phyloP scores from a whole-genome alignment of 192 early-diverging fungal genomes.

The Geranomyces michiganensis region DNA sequence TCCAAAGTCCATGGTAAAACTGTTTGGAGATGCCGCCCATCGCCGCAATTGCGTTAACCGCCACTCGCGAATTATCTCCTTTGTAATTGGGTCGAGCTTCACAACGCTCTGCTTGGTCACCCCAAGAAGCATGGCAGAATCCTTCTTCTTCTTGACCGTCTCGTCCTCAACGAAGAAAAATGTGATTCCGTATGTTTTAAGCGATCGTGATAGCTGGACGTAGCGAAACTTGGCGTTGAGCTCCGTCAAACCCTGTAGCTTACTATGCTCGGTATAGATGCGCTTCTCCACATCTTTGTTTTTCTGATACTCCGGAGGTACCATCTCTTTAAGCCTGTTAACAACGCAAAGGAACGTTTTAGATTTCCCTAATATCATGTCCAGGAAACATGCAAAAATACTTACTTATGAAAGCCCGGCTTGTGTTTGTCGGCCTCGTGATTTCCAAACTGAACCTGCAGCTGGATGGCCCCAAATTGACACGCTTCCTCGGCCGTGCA shows the following conservation, averaged over 20 bases:
- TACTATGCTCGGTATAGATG: slow-evolving; percentile 55
- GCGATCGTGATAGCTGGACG: slow-evolving; percentile 55
- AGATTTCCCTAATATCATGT: neutral
- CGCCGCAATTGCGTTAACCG: slow-evolving; percentile 57
- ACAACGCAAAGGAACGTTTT: neutral
- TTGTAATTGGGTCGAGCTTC: slow-evolving; percentile 56
- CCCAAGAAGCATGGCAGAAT: slow-evolving; percentile 49
- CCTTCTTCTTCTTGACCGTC: slow-evolving; percentile 52
- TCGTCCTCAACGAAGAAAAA: slow-evolving; percentile 60
- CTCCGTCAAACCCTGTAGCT: slow-evolving; percentile 58
- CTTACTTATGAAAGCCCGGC: slow-evolving; percentile 51
- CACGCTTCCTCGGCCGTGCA: slow-evolving; percentile 60
- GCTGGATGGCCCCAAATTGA: slow-evolving; percentile 59
- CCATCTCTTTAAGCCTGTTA: slow-evolving; percentile 49
- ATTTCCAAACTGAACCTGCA: slow-evolving; percentile 59
- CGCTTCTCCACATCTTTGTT: slow-evolving; percentile 53
- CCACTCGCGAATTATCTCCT: slow-evolving; percentile 58
- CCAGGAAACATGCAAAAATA: neutral
- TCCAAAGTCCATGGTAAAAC: slow-evolving; percentile 67
- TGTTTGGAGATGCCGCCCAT: slow-evolving; percentile 59
- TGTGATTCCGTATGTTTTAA: slow-evolving; percentile 65
- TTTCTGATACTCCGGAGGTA: slow-evolving; percentile 59
- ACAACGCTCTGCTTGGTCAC: slow-evolving; percentile 60
- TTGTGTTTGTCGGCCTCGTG: slow-evolving; percentile 62
- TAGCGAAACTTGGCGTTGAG: slow-evolving; percentile 64